Evolutionary conservation across 257 asterid species (phyloP), one percentile per base, ranked within the genome.

Genomic region (Ballota nigra): DNA sequence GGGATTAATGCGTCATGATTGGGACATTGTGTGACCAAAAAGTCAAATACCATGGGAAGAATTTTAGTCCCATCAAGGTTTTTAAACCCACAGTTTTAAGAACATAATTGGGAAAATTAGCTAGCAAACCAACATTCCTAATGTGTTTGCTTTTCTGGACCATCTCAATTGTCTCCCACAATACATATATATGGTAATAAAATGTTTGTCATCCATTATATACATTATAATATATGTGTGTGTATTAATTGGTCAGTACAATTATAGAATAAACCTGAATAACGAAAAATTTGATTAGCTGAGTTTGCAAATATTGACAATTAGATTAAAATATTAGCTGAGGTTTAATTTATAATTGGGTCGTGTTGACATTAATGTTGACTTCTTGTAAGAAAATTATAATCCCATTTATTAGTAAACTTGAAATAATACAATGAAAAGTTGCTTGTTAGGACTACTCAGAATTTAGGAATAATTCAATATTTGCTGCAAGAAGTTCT

Each of bases 41-140:
- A 70, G 77, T 64, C 77, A 70, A 57, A 77, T 55, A 77, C 81
- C 73, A 55, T 70, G 69, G 76, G 72, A 76, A 64, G 72, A 63
- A 75, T 47, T 63, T 33, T 69, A 5, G 63, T 70, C 76, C 80
- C 65, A 69, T 69, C 71, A 68, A 74, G 41, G 18, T 38, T 38
- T 64, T 52, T 56, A 75, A 62, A 61, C 66, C 71, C 75, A 69
- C 47, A 8, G 43, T 40, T 76, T 69, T 53, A 5, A 20, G 23
- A 6, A 43, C 24, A 33, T 47, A 31, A 20, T 29, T 66, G 67
- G 60, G 51, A 40, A n/a, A 24, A 73, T 20, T 66, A 55, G 26
- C 53, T 33, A 66, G 7, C 41, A 41, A 55, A 73, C 61, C 60
- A 73, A 53, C 41, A 66, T 64, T 3, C 52, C 59, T 53, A 47